Conservation (phyloP, 129 eudicot species). For the Tanacetum coccineum region DNA sequence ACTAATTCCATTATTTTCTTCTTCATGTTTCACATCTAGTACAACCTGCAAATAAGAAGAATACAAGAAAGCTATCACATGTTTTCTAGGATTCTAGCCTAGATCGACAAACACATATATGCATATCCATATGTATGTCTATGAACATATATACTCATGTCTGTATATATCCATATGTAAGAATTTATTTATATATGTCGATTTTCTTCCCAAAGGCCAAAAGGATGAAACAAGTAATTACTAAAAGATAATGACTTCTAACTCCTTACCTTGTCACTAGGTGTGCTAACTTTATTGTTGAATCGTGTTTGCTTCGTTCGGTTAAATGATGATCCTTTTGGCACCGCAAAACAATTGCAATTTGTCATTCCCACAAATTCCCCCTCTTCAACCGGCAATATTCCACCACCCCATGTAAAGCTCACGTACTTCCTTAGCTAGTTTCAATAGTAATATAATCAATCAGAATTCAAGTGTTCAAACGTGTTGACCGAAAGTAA, state of each 20-base stretch:
- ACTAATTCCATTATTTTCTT: slow-evolving; percentile 13
- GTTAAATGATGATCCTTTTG: slow-evolving; percentile 29
- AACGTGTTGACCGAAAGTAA: neutral
- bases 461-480: neutral
- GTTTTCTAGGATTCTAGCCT: neutral
- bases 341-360: slow-evolving; percentile 41
- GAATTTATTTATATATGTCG: too few relatives aligned
- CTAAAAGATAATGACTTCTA: neutral
- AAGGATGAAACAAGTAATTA: neutral
- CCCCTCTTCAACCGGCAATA: slow-evolving; percentile 38
- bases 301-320: slow-evolving; percentile 31
- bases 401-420: too few relatives aligned
- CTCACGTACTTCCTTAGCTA: slow-evolving; percentile 85
- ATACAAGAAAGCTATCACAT: neutral
- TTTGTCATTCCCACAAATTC: slow-evolving; percentile 26
- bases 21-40: slow-evolving; percentile 14
- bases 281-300: slow-evolving; percentile 37
- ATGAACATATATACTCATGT: too few relatives aligned
- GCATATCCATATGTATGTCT: too few relatives aligned
- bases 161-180: too few relatives aligned
- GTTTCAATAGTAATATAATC: slow-evolving; percentile 6
- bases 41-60: slow-evolving; percentile 15
- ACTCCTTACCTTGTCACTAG: slow-evolving; percentile 42
- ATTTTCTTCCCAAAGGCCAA: slow-evolving; percentile 1
- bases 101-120: neutral